Evolutionary conservation across 164 flowering plant genomes (phyloP).

Genomic region (Buxus sempervirens): DNA sequence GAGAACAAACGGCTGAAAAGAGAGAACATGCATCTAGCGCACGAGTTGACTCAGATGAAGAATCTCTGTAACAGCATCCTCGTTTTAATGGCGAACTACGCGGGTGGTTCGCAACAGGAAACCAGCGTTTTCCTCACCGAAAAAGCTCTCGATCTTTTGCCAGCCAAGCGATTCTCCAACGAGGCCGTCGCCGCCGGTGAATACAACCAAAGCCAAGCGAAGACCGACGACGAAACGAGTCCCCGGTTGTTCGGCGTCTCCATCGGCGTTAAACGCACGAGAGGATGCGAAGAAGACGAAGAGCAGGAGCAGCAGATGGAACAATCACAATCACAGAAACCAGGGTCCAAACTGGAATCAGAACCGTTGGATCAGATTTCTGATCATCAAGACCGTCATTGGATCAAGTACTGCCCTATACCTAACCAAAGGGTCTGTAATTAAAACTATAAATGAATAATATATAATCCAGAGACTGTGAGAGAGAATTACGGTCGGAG

Average conservation of each 20-base stretch:
- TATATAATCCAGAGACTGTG: too few relatives aligned
- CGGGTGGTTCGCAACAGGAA: slow-evolving; percentile 12
- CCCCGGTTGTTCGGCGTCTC: slow-evolving; percentile 61
- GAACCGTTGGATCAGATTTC: slow-evolving; percentile 45
- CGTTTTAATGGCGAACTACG: slow-evolving; percentile 56
- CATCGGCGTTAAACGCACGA: slow-evolving; percentile 52
- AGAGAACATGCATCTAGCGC: slow-evolving; percentile 57
- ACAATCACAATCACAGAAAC: slow-evolving; percentile 22
- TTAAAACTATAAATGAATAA: slow-evolving; percentile 10
- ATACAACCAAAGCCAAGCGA: slow-evolving; percentile 7
- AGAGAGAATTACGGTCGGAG: too few relatives aligned
- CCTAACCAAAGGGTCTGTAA: slow-evolving; percentile 43
- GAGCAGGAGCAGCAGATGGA: slow-evolving; percentile 24
- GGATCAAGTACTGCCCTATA: slow-evolving; percentile 33
- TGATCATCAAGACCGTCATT: slow-evolving; percentile 27
- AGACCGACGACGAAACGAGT: slow-evolving; percentile 21
- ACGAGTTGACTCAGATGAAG: slow-evolving; percentile 63
- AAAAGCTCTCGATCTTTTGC: slow-evolving; percentile 45
- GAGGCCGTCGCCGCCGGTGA: slow-evolving; percentile 17
- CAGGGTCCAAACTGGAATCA: slow-evolving; percentile 34
- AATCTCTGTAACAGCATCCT: slow-evolving; percentile 61
- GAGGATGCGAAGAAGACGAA: slow-evolving; percentile 30
- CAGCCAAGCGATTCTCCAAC: slow-evolving; percentile 27
- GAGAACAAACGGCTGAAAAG: slow-evolving; percentile 75
- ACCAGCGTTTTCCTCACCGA: slow-evolving; percentile 10